A percentile compares a stretch with the other conserved stretches of the same genome.
phyloP scores from a whole-genome alignment of 2,329 filamentous ascomycete genomes.

The Amesomyces nigricolor region DNA sequence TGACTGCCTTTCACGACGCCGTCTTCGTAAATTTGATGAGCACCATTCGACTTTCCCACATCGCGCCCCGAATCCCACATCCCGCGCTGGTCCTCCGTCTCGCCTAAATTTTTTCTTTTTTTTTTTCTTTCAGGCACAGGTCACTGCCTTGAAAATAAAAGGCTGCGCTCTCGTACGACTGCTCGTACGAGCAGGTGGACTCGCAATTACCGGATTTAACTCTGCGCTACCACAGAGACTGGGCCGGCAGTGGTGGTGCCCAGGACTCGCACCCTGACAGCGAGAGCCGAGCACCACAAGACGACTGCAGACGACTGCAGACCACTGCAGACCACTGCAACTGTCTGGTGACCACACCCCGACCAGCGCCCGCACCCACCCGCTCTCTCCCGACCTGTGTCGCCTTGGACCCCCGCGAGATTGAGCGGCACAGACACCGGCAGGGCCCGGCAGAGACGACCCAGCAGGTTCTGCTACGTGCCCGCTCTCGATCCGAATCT shows the following conservation, averaged over 20 bases:
- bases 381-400: background rate
- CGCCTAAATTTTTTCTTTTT: background rate
- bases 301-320: background rate
- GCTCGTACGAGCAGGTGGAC: slow-evolving; percentile 5
- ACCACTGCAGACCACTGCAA: background rate
- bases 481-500: background rate
- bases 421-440: too few relatives aligned
- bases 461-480: background rate
- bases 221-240: too few relatives aligned
- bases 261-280: background rate
- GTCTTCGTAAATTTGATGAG: too few relatives aligned
- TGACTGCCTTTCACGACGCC: too few relatives aligned
- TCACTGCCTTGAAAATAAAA: too few relatives aligned
- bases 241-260: background rate
- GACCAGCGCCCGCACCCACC: background rate
- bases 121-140: background rate
- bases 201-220: background rate
- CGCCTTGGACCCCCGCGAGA: background rate
- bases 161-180: background rate
- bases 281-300: too few relatives aligned
- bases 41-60: too few relatives aligned
- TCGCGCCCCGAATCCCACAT: too few relatives aligned
- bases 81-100: too few relatives aligned
- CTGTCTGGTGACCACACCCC: too few relatives aligned
- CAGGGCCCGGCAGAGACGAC: too few relatives aligned